Conservation (phyloP, 176 grass and related monocot species). For the Triticum urartu region DNA sequence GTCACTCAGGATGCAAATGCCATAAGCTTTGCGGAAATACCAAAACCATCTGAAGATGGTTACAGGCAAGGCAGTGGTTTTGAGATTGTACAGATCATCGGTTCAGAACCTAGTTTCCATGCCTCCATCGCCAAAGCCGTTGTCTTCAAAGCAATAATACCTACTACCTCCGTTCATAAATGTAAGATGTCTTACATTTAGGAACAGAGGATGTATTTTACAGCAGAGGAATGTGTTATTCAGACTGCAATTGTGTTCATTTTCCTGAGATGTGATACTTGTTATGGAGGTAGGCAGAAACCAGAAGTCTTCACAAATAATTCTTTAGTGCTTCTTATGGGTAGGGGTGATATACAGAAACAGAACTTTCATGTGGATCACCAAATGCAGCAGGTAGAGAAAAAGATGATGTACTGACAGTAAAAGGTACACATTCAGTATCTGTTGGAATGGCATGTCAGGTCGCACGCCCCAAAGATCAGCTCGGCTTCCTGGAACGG, state of each 20-base stretch:
- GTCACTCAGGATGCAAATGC: neutral
- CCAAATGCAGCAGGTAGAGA: neutral
- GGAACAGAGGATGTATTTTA: neutral
- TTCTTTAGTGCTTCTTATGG: neutral
- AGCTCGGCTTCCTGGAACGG: neutral
- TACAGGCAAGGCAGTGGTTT: neutral
- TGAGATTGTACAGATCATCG: neutral
- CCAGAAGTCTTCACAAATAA: neutral
- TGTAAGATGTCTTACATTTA: no score
- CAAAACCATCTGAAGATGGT: neutral
- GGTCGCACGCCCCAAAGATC: neutral
- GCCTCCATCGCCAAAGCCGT: neutral
- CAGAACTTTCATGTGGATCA: neutral
- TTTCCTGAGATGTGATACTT: neutral
- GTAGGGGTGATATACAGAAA: neutral
- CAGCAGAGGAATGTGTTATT: neutral
- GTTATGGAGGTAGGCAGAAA: neutral
- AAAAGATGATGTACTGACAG: neutral
- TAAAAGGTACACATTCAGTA: neutral
- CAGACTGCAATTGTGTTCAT: neutral
- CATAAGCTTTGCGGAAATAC: neutral
- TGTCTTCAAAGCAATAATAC: neutral
- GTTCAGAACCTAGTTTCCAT: slow-evolving; percentile 3
- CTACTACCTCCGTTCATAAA: neutral
- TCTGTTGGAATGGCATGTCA: neutral